Evolutionary conservation across 305 asterid genomes (phyloP), one percentile per base, ranked within the genome.

Genomic region (Fraxinus xanthoxyloides): DNA sequence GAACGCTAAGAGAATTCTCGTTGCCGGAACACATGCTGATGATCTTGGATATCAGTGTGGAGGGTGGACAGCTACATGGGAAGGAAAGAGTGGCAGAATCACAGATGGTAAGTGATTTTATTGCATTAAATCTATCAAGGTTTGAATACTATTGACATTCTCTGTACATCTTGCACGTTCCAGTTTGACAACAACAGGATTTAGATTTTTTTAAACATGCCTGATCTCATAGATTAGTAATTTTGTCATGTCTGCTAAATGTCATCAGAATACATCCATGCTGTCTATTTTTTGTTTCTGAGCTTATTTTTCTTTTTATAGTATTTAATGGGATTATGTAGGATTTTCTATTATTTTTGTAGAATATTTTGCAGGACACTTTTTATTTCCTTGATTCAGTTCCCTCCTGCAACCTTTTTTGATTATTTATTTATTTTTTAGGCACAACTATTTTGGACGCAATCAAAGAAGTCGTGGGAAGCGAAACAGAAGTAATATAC

Each of bases 1-100:
- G 84, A 92, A 86, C 61, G 92, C 95, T 24, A 88, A 90, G 79
- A 87, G 83, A 86, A 86, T 95, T 79, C 94, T 95, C 0, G 90
- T 95, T 65, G 93, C 89, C 12, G 98, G 98, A 82, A 84, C 77
- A 73, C 98, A 95, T 88, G 98, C 97, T 28, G 97, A 93, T 86
- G 93, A 95, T 89, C 93, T 95, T 43, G 98, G 98, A 75, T 93
- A 88, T 87, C 98, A 95, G 36, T 95, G 98, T 81, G 98, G 98
- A 9, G 98, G 98, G 3, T 95, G 98, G 98, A 95, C 98, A 12
- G 32, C 73, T 30, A 92, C 97, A 36, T 93, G 98, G 98, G 91
- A 89, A 2, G 98, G 98, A 54, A 84, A 81, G 73, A 83, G 95
- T 61, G 98, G 98, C 89, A 90, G 90, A 87, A 91, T 90, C 81